Base-by-base conservation (phyloP, 2,329 filamentous ascomycete species). In the Calonectria pseudoreteaudii region DNA sequence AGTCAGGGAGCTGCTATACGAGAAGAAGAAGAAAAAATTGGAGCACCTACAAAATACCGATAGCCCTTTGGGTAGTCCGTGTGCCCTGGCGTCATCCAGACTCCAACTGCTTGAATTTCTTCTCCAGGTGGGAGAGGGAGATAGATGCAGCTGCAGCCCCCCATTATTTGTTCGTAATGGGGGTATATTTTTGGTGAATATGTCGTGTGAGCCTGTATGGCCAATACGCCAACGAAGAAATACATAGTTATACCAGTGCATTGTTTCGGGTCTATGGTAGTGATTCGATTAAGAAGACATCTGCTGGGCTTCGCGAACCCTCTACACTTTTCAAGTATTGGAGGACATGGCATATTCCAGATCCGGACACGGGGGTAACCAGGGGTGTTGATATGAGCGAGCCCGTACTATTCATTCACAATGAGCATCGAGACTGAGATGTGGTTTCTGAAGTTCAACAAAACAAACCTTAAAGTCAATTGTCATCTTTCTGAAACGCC, bases 91-190 rank as follows among this genome's bases (percentile, higher is more conserved):
- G 18, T 18, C 16, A 49, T 30, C 28, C 41, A 60, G 1, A 20
- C 44, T 7, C 67, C 56, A n/a, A 70, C 60, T 3, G 56, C 56
- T 20, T 26, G 11, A 11, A 70, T 70, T 23, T 41, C 56, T 30
- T 64, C 67, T 20, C 56, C 56, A 4, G 44, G 56, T 8, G 67
- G 67, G 20, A 70, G 56, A 34, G 67, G 67, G 6, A 64, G 56
- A 31, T 64, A 70, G 14, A 41, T n/a, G 30, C 20, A 64, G 13
- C 18, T 62, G 16, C 10, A 36, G 0, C 5, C 28, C n/a, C 47
- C 30, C 11, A 23, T 5, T 1, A 5, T 11, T 16, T 10, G 8
- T 5, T n/a, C 16, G 34, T 30, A 52, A n/a, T 30, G 11, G 53
- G 2, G 20, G 23, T 31, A 13, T 5, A 34, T 50, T 36, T 69